phyloP scores from a whole-genome alignment of 805 yeast genomes.

The Cyberlindnera mycetangii region DNA sequence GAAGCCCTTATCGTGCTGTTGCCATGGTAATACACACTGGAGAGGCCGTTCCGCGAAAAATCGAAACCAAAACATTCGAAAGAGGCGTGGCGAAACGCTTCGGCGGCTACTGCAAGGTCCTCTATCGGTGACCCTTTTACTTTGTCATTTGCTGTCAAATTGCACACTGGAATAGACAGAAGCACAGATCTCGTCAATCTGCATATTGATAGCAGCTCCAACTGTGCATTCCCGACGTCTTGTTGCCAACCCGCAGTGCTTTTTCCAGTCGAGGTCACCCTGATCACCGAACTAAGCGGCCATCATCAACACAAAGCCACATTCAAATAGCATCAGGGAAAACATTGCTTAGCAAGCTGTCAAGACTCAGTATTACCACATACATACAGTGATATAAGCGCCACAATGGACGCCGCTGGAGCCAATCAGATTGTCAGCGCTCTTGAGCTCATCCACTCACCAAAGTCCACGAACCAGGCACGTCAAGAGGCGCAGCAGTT shows the following conservation, averaged over 20 bases:
- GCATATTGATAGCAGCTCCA: neutral
- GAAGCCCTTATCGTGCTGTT: conserved; percentile 1
- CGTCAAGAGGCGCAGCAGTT: conserved; percentile 60
- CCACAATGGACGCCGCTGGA: conserved; percentile 60
- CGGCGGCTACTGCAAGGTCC: neutral
- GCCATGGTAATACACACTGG: conserved; percentile 2
- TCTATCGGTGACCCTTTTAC: neutral
- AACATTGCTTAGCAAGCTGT: too few relatives aligned
- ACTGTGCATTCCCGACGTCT: neutral
- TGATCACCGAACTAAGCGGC: too few relatives aligned
- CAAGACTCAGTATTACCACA: neutral
- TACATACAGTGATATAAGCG: neutral
- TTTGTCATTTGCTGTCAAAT: neutral
- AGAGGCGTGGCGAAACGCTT: neutral
- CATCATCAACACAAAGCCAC: too few relatives aligned
- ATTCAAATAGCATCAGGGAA: too few relatives aligned
- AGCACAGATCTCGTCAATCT: neutral
- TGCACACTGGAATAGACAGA: neutral
- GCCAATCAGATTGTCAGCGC: conserved; percentile 76
- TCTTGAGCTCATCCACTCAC: conserved; percentile 67
- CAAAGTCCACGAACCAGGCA: conserved; percentile 56
- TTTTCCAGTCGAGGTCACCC: neutral
- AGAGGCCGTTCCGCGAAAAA: conserved; percentile 2
- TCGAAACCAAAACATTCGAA: conserved; percentile 8
- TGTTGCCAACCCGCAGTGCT: neutral